Evolutionary conservation across 2,329 filamentous ascomycete genomes (phyloP), one percentile per base, ranked within the genome.

Genomic region (Endoconidiophora laricicola): DNA sequence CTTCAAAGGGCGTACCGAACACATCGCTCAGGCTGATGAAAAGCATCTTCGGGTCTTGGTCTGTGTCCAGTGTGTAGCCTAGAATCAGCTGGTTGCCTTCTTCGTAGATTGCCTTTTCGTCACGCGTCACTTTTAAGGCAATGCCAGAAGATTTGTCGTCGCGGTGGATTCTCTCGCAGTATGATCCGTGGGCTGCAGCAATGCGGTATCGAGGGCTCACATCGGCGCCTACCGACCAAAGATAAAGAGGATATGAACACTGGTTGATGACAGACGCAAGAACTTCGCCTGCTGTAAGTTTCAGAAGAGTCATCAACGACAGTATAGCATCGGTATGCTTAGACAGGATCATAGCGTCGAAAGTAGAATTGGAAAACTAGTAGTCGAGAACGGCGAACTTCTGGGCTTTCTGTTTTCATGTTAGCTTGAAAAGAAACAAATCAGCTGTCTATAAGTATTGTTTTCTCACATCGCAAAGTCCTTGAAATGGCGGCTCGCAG

Each of bases 21-120:
- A 66, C 61, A 53, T 61, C 59, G 56, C 58, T 62, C 20, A 69
- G 56, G 52, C 68, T 66, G 48, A 66, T 68, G 61, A 62, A 69
- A 46, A 69, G 29, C 38, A 33, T 39, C 4, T 16, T 7, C 2
- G 47, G 39, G 6, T 39, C 51, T 5, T 53, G 54, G 44, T 43
- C 54, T 47, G 56, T 57, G 48, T 64, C 60, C 22, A 68, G 60
- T 56, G 55, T 66, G 55, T 65, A 66, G 29, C 65, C 64, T 44
- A 63, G 66, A 52, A 62, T 59, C 55, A 62, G 63, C 60, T 68
- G 63, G 24, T 65, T 58, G 18, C 60, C 60, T 54, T 62, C 63
- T 2, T 60, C 62, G 59, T 58, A 66, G 36, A 69, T 59, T 29
- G 65, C 64, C 52, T 66, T 59, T 22, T 59, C 46, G 1, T 57